phyloP scores from a whole-genome alignment of 2,329 filamentous ascomycete genomes.

The Aspergillus tanneri region DNA sequence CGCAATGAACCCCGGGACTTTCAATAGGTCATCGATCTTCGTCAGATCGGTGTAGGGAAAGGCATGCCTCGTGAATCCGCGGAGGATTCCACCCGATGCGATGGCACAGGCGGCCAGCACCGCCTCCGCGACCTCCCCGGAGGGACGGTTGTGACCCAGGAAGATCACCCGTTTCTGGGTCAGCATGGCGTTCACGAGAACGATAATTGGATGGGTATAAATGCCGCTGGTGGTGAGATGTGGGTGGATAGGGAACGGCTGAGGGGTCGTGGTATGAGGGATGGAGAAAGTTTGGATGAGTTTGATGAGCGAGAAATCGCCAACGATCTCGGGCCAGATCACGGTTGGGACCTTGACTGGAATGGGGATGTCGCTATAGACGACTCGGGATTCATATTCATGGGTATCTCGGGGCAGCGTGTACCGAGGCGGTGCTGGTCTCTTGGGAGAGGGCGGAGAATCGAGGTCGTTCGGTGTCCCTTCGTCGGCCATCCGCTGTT shows the following conservation, averaged over 20 bases:
- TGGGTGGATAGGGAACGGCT: conserved; percentile 81
- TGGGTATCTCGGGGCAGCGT: conserved; percentile 88
- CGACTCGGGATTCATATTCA: conserved; percentile 92
- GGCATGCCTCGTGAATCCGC: conserved; percentile 91
- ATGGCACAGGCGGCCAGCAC: conserved; percentile 94
- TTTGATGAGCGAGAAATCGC: conserved; percentile 96
- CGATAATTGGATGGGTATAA: conserved; percentile 89
- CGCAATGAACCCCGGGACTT: conserved; percentile 95
- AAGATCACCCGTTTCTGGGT: conserved; percentile 98
- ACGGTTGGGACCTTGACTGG: conserved; percentile 95
- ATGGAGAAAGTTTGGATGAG: conserved; percentile 92
- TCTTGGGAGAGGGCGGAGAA: conserved; percentile 50
- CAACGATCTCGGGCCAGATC: conserved; percentile 90
- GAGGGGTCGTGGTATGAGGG: conserved; percentile 75
- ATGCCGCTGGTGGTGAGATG: conserved; percentile 91
- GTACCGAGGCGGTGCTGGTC: conserved; percentile 63
- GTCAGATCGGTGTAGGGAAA: conserved; percentile 98
- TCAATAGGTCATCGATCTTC: conserved; percentile 93
- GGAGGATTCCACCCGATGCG: conserved; percentile 84
- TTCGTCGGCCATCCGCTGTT: conserved; percentile 72
- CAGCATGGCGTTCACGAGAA: conserved; percentile 88
- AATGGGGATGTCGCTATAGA: conserved; percentile 95
- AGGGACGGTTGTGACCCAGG: conserved; percentile 89
- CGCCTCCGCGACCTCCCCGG: conserved; percentile 95
- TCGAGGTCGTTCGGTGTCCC: conserved; percentile 37